phyloP scores from a whole-genome alignment of 306 rosid genomes.

The Rosa lucieae region DNA sequence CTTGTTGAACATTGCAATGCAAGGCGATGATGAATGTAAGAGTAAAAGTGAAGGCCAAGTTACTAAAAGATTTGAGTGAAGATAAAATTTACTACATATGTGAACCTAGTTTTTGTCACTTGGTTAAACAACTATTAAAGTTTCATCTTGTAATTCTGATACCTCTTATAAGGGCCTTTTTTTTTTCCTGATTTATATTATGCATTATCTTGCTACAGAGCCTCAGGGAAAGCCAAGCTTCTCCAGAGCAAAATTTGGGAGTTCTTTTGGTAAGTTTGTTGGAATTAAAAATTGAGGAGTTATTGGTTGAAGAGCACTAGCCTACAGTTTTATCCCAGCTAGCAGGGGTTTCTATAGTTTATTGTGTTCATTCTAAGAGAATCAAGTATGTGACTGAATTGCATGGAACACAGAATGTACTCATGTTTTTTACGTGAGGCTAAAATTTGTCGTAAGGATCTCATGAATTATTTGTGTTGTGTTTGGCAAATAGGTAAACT shows the following conservation, averaged over 20 bases:
- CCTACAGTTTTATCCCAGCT: slow-evolving; percentile 1
- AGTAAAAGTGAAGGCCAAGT: background rate
- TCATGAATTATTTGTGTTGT: slow-evolving; percentile 5
- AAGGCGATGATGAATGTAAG: background rate
- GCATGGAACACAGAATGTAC: background rate
- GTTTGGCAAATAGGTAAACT: slow-evolving; percentile 58
- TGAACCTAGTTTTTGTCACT: background rate
- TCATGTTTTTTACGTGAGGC: background rate
- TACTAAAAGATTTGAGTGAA: background rate
- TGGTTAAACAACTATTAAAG: background rate
- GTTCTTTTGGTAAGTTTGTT: slow-evolving; percentile 73
- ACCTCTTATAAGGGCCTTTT: background rate
- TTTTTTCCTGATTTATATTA: slow-evolving; percentile 18
- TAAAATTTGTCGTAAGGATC: background rate
- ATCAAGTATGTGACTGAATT: background rate
- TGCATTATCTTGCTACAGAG: slow-evolving; percentile 49
- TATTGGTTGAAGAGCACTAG: background rate
- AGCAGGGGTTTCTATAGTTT: background rate
- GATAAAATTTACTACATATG: background rate
- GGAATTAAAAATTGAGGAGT: background rate
- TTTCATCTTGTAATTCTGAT: background rate
- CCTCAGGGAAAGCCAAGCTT: slow-evolving; percentile 41
- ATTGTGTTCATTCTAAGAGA: background rate
- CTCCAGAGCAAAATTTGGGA: slow-evolving; percentile 75
- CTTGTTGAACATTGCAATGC: background rate